Conservation (phyloP, 257 asterid genomes). For the Solanum pimpinellifolium region DNA sequence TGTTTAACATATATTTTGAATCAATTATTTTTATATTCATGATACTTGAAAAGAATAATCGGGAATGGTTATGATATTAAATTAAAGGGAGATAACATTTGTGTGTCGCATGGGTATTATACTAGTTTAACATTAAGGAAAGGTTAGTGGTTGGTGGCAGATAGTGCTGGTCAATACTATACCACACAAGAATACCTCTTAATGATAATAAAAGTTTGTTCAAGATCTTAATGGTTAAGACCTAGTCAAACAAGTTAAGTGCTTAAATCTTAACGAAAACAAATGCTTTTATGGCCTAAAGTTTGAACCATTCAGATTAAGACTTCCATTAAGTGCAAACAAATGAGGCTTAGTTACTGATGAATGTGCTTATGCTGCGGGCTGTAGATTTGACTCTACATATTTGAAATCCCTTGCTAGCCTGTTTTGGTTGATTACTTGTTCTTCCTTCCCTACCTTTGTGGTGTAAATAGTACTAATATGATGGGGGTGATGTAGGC, state of each 20-base stretch:
- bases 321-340: not conserved
- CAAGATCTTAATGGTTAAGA: not conserved
- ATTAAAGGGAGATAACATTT: not conserved
- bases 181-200: not conserved
- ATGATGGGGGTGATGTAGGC: slow-evolving; percentile 38
- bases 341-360: not conserved
- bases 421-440: not conserved
- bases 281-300: not conserved
- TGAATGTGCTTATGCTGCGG: not conserved
- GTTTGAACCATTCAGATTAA: not conserved
- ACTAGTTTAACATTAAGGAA: not conserved
- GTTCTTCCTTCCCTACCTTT: not conserved
- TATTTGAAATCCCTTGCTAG: not conserved
- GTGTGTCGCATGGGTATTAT: not conserved
- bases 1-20: not conserved
- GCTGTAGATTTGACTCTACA: not conserved
- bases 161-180: not conserved
- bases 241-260: not conserved
- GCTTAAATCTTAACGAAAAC: not conserved
- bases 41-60: not conserved
- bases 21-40: not conserved
- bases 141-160: not conserved
- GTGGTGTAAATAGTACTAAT: not conserved
- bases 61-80: not conserved
- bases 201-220: not conserved